Evolutionary conservation across 163 green algal genomes (phyloP).

Genomic region (Scenedesmus sp.): DNA sequence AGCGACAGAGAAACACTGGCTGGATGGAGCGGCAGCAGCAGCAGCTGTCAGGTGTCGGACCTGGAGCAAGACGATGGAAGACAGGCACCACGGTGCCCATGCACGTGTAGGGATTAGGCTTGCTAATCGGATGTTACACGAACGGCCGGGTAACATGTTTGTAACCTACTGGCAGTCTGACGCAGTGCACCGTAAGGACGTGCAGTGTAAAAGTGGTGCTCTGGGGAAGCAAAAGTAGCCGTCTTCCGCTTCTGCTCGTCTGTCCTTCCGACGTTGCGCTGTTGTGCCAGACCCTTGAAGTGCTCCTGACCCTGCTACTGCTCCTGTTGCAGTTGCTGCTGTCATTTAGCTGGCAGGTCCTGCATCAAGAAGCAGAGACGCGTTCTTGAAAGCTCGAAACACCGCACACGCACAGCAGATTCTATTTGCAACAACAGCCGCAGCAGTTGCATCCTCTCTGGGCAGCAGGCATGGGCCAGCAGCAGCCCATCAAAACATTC

Average conservation of each 20-base stretch:
- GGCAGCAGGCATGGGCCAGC: slow-evolving; percentile 41
- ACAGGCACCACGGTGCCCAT: too few relatives aligned
- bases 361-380: too few relatives aligned
- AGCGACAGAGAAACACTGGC: not conserved
- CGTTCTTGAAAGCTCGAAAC: too few relatives aligned
- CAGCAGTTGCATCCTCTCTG: not conserved
- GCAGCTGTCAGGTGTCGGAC: not conserved
- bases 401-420: too few relatives aligned
- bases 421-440: not conserved
- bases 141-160: not conserved
- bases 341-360: not conserved
- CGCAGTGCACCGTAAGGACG: not conserved
- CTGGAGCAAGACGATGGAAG: not conserved
- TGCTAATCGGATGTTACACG: too few relatives aligned
- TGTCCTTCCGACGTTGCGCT: not conserved
- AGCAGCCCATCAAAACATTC: slow-evolving; percentile 56
- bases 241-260: not conserved
- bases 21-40: not conserved
- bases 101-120: too few relatives aligned
- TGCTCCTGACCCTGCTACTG: not conserved
- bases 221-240: not conserved
- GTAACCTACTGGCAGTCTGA: not conserved
- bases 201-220: not conserved
- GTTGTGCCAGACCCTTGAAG: not conserved
- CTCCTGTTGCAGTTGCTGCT: slow-evolving; percentile 1